Conservation (phyloP, 176 grass and related monocot genomes). For the Triticum urartu region DNA sequence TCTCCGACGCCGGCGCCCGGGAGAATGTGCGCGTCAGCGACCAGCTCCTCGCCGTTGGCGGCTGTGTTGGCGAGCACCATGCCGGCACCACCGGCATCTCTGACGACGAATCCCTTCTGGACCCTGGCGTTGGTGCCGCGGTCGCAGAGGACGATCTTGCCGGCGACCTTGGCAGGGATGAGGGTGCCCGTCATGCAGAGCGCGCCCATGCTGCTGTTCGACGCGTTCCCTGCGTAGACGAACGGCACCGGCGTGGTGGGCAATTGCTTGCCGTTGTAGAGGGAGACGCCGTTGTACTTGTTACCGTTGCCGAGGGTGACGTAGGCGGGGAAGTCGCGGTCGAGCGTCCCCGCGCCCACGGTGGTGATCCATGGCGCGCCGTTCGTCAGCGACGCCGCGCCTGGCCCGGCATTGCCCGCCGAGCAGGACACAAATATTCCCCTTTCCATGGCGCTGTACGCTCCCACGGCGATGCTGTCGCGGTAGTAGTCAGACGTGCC, state of each 20-base stretch:
- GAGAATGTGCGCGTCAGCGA: conserved; percentile 81
- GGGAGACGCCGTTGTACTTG: conserved; percentile 73
- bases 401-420: conserved; percentile 75
- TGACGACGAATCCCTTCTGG: conserved; percentile 84
- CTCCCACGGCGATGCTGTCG: conserved; percentile 84
- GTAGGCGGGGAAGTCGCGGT: conserved; percentile 85
- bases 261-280: conserved; percentile 74
- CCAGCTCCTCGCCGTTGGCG: conserved; percentile 79
- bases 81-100: conserved; percentile 67
- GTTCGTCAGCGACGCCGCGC: conserved; percentile 65
- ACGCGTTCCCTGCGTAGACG: conserved; percentile 84
- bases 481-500: conserved; percentile 74
- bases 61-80: conserved; percentile 95
- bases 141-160: conserved; percentile 95
- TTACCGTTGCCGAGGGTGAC: conserved; percentile 64
- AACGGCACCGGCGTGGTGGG: conserved; percentile 50
- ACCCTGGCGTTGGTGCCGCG: conserved; percentile 82
- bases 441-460: conserved; percentile 84
- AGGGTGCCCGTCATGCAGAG: conserved; percentile 86
- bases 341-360: conserved; percentile 78
- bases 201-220: conserved; percentile 70
- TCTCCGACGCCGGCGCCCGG: conserved; percentile 69
- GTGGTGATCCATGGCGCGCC: conserved; percentile 98
- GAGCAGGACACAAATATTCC: conserved; percentile 88
- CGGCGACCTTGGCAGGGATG: conserved; percentile 76